Evolutionary conservation across 2,329 filamentous ascomycete species (phyloP), one percentile per base, ranked within the genome.

Genomic region (Pestalotiopsis sp.): DNA sequence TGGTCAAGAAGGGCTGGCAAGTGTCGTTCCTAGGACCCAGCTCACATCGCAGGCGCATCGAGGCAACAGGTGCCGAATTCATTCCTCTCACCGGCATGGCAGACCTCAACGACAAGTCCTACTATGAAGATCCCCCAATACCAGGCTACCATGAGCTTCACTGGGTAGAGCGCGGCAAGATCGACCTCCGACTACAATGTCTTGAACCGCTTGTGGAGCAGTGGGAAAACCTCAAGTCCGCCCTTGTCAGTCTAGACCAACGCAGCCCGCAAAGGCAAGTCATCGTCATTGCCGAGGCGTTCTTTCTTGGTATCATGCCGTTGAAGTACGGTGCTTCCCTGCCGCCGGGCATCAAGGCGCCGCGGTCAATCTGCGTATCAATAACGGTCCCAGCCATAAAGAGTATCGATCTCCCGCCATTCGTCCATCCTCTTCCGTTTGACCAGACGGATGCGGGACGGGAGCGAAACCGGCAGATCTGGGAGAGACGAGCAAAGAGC

Each of bases 371-470:
- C 13, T 79, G 78, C 69, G 66, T 82, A 0, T 81, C 77, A 27
- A 77, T 82, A n/a, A 81, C 79, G 7, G 72, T 78, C 2, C 80
- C 81, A 0, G 75, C 76, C 5, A 78, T 82, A 31, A 74, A 76
- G 23, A 80, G 79, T 68, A 66, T 70, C 9, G 78, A 81, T 64
- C 67, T 81, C 31, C 78, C 80, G 3, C 80, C 81, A 0, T 76
- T 77, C 65, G 77, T 75, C 12, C 76, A 74, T 58, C 73, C 75
- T 1, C 70, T 75, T 25, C 73, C 76, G 0, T 80, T 77, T 68
- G 79, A 78, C 45, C 70, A 73, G 13, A 74, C 78, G 2, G 56
- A 73, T 2, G 71, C 68, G 3, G 77, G 77, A 1, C 73, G 74
- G 0, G 70, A 65, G 14, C 73, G 73, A 9, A 75, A 77, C 25